phyloP scores from a whole-genome alignment of 345 rosid genomes.

The Raphanus raphanistrum region DNA sequence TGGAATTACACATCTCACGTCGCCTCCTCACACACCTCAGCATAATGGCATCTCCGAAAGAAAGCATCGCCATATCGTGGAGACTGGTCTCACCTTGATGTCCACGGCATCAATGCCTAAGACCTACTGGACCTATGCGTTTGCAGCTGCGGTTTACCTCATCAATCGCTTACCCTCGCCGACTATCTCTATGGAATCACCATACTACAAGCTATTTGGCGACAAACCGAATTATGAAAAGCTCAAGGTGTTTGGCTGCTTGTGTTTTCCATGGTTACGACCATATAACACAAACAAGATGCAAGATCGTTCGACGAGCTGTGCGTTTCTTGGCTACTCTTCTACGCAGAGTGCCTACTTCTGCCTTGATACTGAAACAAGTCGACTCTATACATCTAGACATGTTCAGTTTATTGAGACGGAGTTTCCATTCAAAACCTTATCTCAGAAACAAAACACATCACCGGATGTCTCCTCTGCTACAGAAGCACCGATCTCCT shows the following conservation, averaged over 20 bases:
- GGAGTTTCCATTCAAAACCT: not conserved
- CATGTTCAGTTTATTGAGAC: not conserved
- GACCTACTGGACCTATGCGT: no score
- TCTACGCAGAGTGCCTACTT: not conserved
- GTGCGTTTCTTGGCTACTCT: not conserved
- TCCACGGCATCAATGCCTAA: no score
- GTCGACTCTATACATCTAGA: not conserved
- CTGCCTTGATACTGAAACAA: not conserved
- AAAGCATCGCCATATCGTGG: no score
- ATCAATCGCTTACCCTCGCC: no score
- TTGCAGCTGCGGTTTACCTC: no score
- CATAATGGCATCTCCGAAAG: not conserved
- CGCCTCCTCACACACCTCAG: no score
- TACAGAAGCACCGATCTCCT: not conserved
- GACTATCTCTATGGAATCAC: not conserved
- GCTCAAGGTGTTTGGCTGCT: not conserved
- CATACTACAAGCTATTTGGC: not conserved
- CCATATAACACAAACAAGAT: no score
- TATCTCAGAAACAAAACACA: not conserved
- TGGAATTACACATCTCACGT: no score
- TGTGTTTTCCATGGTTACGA: no score
- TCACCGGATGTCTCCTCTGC: not conserved
- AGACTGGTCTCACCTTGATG: no score
- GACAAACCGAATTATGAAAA: not conserved
- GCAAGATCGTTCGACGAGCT: not conserved